Evolutionary conservation across 306 rosid species (phyloP).

Genomic region (Cicer bijugum): DNA sequence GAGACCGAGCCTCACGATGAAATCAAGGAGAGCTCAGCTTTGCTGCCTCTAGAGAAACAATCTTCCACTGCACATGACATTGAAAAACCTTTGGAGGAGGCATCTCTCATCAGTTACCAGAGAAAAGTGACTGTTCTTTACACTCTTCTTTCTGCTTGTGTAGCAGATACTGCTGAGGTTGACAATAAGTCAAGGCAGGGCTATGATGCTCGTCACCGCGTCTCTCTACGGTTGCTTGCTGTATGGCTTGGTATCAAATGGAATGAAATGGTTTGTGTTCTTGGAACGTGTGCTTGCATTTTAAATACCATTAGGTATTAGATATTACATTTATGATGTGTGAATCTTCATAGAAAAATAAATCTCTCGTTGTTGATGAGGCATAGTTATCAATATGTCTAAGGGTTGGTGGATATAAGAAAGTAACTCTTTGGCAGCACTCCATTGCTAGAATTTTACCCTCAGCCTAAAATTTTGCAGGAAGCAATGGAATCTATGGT

Average conservation of each 20-base stretch:
- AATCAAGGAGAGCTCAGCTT: constrained; percentile 37
- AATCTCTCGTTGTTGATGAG: constrained; percentile 8
- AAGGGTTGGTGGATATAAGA: constrained; percentile 23
- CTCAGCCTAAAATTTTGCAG: constrained; percentile 50
- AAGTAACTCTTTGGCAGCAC: constrained; percentile 23
- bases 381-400: constrained; percentile 30
- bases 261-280: constrained; percentile 75
- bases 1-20: constrained; percentile 37
- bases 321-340: constrained; percentile 34
- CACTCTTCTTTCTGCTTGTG: constrained; percentile 82
- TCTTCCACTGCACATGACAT: constrained; percentile 40
- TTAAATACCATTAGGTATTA: constrained; percentile 38
- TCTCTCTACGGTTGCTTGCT: constrained; percentile 73
- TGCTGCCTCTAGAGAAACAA: constrained; percentile 42
- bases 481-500: constrained; percentile 89
- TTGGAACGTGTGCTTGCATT: constrained; percentile 42
- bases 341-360: constrained; percentile 29
- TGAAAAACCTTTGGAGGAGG: constrained; percentile 63
- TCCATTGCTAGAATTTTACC: constrained; percentile 26
- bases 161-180: constrained; percentile 61
- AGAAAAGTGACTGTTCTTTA: constrained; percentile 85
- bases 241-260: constrained; percentile 82
- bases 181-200: constrained; percentile 64
- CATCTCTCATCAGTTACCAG: constrained; percentile 59
- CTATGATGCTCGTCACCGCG: constrained; percentile 93